Percentiles rank a stretch among this genome's conserved stretches.
These are phyloP conservation scores for Fagopyrum esculentum DNA, from an alignment of 148 eudicot genomes.

Conservation along the genomic window DNA sequence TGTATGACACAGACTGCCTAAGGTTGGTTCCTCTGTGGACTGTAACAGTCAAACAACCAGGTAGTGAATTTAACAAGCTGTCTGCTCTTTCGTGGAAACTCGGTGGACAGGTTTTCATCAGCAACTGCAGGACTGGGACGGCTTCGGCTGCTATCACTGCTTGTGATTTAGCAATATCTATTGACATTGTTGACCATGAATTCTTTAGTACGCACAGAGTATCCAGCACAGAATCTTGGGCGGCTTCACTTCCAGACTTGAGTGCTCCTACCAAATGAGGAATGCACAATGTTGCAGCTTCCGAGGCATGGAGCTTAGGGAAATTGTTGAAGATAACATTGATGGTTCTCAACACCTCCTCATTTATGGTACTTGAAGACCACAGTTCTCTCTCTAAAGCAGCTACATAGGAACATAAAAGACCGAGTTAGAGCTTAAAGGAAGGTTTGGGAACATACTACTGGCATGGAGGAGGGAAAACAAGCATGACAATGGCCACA, in stretches of 20 bases:
- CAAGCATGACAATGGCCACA: not conserved
- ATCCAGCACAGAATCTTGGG: conserved; percentile 62
- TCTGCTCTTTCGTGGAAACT: conserved; percentile 77
- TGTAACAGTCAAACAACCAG: conserved; percentile 79
- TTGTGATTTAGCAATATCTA: conserved; percentile 70
- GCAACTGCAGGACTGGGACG: conserved; percentile 69
- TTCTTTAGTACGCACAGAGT: conserved; percentile 58
- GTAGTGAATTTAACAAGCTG: conserved; percentile 61
- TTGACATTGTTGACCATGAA: conserved; percentile 71
- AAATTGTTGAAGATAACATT: conserved; percentile 63
- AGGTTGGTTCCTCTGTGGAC: conserved; percentile 61
- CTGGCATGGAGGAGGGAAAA: not conserved
- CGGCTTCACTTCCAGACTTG: conserved; percentile 62
- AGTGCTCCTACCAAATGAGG: conserved; percentile 73
- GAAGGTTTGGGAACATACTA: not conserved
- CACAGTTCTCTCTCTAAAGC: conserved; percentile 72
- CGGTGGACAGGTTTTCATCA: conserved; percentile 72
- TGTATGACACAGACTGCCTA: conserved; percentile 61
- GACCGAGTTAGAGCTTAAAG: not conserved
- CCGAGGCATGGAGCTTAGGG: conserved; percentile 61
- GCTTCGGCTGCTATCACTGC: conserved; percentile 71
- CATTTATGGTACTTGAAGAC: conserved; percentile 56
- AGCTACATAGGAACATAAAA: conserved; percentile 32
- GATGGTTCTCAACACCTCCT: conserved; percentile 64
- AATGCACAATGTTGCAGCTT: conserved; percentile 77